Percentiles rank a stretch among this genome's conserved stretches.
These are phyloP conservation scores for Carpinus fangiana DNA, from an alignment of 306 rosid genomes.

Conservation along the genomic window DNA sequence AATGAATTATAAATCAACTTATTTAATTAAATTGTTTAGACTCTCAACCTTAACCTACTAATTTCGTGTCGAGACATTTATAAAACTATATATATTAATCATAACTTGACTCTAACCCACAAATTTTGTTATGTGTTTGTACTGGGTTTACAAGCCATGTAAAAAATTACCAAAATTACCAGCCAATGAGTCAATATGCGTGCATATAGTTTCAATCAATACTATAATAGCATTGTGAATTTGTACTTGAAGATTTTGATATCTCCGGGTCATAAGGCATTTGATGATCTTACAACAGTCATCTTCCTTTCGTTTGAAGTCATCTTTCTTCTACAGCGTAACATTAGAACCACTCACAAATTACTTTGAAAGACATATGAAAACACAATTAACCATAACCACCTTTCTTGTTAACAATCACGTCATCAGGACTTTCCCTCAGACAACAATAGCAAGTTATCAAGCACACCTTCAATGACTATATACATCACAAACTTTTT, in stretches of 20 bases:
- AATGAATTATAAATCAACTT: too few species aligned
- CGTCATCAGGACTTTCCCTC: neutral
- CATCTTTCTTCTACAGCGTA: neutral
- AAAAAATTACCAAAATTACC: too few species aligned
- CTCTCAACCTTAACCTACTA: too few species aligned
- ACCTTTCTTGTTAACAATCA: conserved; percentile 6
- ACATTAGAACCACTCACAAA: neutral
- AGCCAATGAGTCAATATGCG: too few species aligned
- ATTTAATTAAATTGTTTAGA: too few species aligned
- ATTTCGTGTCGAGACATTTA: too few species aligned
- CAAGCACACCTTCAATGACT: neutral
- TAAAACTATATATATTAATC: too few species aligned
- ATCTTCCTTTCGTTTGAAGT: neutral
- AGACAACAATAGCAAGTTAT: conserved; percentile 8
- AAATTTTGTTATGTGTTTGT: too few species aligned
- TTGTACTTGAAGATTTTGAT: neutral
- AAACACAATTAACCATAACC: neutral
- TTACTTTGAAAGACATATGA: neutral
- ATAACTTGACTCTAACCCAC: too few species aligned
- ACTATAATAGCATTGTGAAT: too few species aligned
- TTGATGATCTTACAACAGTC: neutral
- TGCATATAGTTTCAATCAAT: too few species aligned
- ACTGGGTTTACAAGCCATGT: too few species aligned
- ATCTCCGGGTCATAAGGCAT: neutral
- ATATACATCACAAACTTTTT: conserved; percentile 6